A percentile compares a stretch with the other conserved stretches of the same genome.
Evolutionary conservation across 139 green algal genomes (phyloP).

Genomic region (Micromonas pusilla): DNA sequence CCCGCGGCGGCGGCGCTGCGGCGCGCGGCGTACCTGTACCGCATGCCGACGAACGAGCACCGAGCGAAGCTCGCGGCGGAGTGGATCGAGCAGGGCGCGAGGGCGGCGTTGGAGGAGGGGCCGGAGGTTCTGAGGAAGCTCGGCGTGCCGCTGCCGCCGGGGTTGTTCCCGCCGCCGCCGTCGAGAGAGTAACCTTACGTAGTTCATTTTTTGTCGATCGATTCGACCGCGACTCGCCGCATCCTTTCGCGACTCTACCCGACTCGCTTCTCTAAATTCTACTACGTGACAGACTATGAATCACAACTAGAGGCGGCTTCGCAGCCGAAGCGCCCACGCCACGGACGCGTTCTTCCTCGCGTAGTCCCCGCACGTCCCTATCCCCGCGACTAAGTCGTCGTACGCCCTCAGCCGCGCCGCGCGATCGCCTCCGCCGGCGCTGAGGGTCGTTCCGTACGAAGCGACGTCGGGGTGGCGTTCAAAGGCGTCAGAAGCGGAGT

Average conservation of each 20-base stretch:
- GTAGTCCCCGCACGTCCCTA: neutral
- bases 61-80: conserved; percentile 34
- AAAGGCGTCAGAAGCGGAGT: too few species aligned
- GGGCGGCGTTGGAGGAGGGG: neutral
- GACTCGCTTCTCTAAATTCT: neutral
- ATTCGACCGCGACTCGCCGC: too few species aligned
- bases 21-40: conserved; percentile 81
- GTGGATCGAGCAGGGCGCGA: conserved; percentile 24
- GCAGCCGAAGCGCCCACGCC: neutral
- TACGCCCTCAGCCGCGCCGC: neutral
- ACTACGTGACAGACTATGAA: too few species aligned
- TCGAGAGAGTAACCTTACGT: too few species aligned
- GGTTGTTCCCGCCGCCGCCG: too few species aligned
- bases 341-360: neutral
- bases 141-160: neutral
- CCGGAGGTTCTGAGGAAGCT: neutral
- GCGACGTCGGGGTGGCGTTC: too few species aligned
- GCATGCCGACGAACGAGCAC: conserved; percentile 86
- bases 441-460: too few species aligned
- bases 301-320: too few species aligned
- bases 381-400: neutral
- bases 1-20: conserved; percentile 57
- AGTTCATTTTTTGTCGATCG: too few species aligned
- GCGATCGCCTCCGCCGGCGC: too few species aligned
- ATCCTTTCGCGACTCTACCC: too few species aligned